Evolutionary conservation across 371 early-diverging fungal species (phyloP).

Genomic region (Mycotypha africana): DNA sequence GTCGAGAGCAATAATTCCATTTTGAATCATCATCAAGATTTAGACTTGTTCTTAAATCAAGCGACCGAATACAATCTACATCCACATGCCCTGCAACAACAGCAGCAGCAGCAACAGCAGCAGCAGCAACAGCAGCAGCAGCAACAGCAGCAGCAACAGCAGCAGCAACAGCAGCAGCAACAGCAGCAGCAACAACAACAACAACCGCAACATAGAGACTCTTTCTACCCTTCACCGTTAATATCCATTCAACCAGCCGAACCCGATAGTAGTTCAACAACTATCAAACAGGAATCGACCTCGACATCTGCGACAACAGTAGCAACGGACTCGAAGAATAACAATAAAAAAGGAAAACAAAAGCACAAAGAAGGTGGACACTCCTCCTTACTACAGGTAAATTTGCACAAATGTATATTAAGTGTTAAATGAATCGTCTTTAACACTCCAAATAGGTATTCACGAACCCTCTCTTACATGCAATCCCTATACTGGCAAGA

Average conservation of each 20-base stretch:
- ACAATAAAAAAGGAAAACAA: conserved; percentile 16
- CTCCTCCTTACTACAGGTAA: conserved; percentile 24
- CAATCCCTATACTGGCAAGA: conserved; percentile 45
- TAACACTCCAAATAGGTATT: conserved; percentile 22
- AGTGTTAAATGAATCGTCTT: not conserved
- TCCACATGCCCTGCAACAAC: conserved; percentile 18
- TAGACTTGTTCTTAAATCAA: conserved; percentile 37
- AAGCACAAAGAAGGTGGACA: conserved; percentile 20
- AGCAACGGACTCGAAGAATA: not conserved
- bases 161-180: too few species aligned
- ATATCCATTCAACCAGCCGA: not conserved
- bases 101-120: not conserved
- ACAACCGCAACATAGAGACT: not conserved
- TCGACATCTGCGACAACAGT: not conserved
- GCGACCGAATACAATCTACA: conserved; percentile 27
- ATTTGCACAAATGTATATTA: not conserved
- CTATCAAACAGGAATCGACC: not conserved
- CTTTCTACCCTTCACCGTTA: not conserved
- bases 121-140: not conserved
- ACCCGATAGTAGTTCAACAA: too few species aligned
- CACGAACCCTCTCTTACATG: conserved; percentile 45
- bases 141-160: too few species aligned
- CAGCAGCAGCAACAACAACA: conserved; percentile 3
- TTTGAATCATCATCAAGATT: too few species aligned
- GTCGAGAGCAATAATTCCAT: too few species aligned